Base-by-base conservation (phyloP, 208 protist genomes). In the Porcisia hertigi region DNA sequence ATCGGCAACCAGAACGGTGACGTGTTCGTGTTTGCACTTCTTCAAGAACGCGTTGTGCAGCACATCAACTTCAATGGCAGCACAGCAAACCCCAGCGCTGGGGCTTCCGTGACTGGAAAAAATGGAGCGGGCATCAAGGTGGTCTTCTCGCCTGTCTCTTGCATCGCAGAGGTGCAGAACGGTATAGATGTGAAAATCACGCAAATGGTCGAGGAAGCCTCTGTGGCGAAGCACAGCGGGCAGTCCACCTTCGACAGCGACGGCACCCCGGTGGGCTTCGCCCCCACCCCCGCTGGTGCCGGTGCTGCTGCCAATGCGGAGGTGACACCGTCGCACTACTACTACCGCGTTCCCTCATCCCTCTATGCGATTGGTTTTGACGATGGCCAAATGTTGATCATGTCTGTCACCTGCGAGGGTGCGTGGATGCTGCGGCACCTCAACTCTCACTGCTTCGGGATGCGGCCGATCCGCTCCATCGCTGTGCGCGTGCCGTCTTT, bases 1-100 rank as follows among this genome's bases (percentile, higher is more conserved):
- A 75, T 98, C 14, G 88, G 94, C 49, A 97, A 98, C 65, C 88
- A 96, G 72, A 88, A 86, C 76, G 91, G 97, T 9, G 87, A 95
- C 67, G 77, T 94, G 52, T 80, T 95, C 71, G 70, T 96, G 73
- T 90, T 92, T 69, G 88, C 84, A 52, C 79, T 94, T 3, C 84
- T 96, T 49, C 83, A 92, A 57, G 85, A 85, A 70, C 76, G 81
- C 57, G 77, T 95, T 63, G 74, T 96, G 41, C 88, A 94, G 76
- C 88, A 88, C 60, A 80, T 96, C 41, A 96, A 96, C 84, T 94
- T 77, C 73, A 86, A 76, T 59, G 75, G 73, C n/a, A 75, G 73
- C 73, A 69, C 55, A 14, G 45, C 45, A 9, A 49, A 49, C 45
- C 41, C 52, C 45, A 81, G 73, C 57, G 69, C 72, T 20, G 81